Evolutionary conservation across 176 grass and related monocot species (phyloP), one percentile per base, ranked within the genome.

Genomic region (Lolium rigidum): DNA sequence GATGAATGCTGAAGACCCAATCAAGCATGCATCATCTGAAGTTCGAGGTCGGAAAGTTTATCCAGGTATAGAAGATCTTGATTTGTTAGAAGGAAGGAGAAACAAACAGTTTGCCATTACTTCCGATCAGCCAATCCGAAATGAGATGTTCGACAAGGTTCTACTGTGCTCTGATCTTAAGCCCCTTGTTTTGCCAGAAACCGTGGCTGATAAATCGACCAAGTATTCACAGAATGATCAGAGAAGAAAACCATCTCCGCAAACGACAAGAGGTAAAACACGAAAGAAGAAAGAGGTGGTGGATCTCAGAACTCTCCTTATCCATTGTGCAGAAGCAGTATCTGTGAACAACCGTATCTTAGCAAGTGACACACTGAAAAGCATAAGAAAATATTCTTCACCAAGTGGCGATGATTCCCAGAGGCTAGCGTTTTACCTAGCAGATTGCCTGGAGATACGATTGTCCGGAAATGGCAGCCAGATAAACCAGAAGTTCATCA

Each of bases 381-480:
- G 48, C 49, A 93, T 95, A 67, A 89, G 83, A 22, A 66, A 87
- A 14, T 55, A 84, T 74, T 82, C 86, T 61, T 95, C 86, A 44
- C 31, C 71, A 22, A 47, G 17, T 57, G 90, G 93, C 51, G 83
- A 89, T 76, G 88, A 70, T 13, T 50, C 86, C 50, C 93, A 95
- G 74, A 90, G 93, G 80, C 46, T 93, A 85, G 93, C 88, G 41
- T 77, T 72, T 80, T 86, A 72, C 47, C 86, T 93, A 82, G 88
- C 76, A 5, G 83, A 93, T 43, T 89, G 90, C n/a, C 83, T 95
- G 2, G 88, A 93, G 31, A 57, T 58, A 72, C 86, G 93, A 20
- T 77, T 95, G 49, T 76, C 80, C 49, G 93, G 93, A 82, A 91
- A 81, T 9, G 90, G 90, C 15, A 79, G 86, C 22, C 88, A 95